Evolutionary conservation across 1,284 basidiomycete genomes (phyloP).

Genomic region (Irpex rosettiformis): DNA sequence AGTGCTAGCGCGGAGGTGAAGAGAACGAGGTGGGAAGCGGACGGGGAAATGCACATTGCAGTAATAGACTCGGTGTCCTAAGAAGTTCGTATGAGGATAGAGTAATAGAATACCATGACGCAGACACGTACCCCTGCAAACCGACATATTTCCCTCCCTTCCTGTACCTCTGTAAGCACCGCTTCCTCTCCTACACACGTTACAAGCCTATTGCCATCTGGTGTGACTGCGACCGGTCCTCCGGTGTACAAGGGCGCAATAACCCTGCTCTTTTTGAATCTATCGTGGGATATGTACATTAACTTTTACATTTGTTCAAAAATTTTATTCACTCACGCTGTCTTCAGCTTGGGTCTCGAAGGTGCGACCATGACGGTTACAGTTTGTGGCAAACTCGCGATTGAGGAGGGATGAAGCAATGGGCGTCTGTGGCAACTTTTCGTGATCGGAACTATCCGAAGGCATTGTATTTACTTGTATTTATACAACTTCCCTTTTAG

Average conservation of each 20-base stretch:
- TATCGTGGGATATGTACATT: slow-evolving; percentile 28
- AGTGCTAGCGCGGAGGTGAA: slow-evolving; percentile 74
- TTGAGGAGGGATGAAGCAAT: background rate
- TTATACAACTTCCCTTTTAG: background rate
- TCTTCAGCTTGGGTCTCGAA: slow-evolving; percentile 48
- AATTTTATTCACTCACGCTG: slow-evolving; percentile 39
- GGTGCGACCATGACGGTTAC: slow-evolving; percentile 14
- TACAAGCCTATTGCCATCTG: slow-evolving; percentile 78
- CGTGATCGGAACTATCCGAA: slow-evolving; percentile 2
- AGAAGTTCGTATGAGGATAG: background rate
- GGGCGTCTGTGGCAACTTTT: slow-evolving; percentile 11
- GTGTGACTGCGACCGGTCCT: slow-evolving; percentile 79
- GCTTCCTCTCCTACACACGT: slow-evolving; percentile 88
- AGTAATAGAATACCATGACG: slow-evolving; percentile 30
- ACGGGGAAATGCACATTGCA: slow-evolving; percentile 65
- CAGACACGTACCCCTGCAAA: slow-evolving; percentile 64
- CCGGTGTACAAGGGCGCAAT: slow-evolving; percentile 84
- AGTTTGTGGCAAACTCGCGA: background rate
- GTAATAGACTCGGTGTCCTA: slow-evolving; percentile 66
- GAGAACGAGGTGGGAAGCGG: slow-evolving; percentile 54
- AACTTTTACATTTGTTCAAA: slow-evolving; percentile 11
- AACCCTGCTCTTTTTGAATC: slow-evolving; percentile 69
- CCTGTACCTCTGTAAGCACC: slow-evolving; percentile 75
- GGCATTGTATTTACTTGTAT: slow-evolving; percentile 1
- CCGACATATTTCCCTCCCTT: slow-evolving; percentile 73